Conservation (phyloP, 1,139 yeast genomes). For the Blastobotrys malaysiensis region DNA sequence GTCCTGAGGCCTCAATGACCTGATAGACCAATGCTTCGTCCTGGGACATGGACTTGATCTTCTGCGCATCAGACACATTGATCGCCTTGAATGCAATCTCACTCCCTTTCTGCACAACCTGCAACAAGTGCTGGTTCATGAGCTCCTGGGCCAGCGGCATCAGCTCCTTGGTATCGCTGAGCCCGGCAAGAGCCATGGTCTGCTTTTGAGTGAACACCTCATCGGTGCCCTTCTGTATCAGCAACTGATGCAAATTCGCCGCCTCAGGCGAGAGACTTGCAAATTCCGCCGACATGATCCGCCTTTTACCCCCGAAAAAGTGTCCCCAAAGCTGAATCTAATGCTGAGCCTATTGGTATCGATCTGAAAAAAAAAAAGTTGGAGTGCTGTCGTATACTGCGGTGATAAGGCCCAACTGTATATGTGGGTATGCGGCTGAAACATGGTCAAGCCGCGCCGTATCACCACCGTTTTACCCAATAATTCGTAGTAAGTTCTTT, state of each 20-base stretch:
- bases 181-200: conserved; percentile 33
- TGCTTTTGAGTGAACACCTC: conserved; percentile 48
- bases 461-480: too few species aligned
- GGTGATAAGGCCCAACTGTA: not conserved
- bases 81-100: conserved; percentile 69
- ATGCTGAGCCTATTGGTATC: not conserved
- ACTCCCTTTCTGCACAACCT: conserved; percentile 55
- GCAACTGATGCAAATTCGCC: conserved; percentile 49
- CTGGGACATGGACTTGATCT: conserved; percentile 62
- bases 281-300: conserved; percentile 12
- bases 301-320: conserved; percentile 2
- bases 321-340: not conserved
- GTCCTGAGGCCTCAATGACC: conserved; percentile 84
- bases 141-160: conserved; percentile 24
- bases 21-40: conserved; percentile 93
- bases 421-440: not conserved
- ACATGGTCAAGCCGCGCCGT: too few species aligned
- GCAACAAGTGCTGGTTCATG: conserved; percentile 49
- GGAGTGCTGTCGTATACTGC: not conserved
- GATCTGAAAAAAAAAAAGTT: not conserved
- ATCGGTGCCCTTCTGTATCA: conserved; percentile 36
- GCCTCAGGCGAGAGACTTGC: conserved; percentile 41
- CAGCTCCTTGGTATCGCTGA: conserved; percentile 17
- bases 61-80: conserved; percentile 30
- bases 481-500: too few species aligned